Evolutionary conservation across 1,284 basidiomycete genomes (phyloP).

Genomic region (Rhodotorula sp.): DNA sequence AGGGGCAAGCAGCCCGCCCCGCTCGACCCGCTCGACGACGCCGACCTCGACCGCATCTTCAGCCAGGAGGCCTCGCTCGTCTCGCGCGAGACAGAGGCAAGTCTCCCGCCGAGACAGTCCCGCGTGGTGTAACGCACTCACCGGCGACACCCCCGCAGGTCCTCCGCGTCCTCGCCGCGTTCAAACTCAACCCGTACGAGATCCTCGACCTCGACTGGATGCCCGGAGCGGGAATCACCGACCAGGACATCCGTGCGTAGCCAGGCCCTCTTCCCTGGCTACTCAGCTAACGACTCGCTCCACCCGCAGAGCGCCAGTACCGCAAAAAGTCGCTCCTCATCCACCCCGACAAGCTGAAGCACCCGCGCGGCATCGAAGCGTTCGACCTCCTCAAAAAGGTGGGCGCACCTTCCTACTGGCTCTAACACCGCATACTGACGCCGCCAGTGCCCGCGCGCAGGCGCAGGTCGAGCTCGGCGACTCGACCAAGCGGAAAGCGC

Average conservation of each 20-base stretch:
- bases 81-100: conserved; percentile 36
- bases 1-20: not conserved
- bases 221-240: conserved; percentile 46
- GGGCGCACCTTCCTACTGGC: not conserved
- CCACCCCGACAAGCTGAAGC: conserved; percentile 61
- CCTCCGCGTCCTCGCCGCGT: conserved; percentile 56
- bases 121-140: not conserved
- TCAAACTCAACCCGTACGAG: conserved; percentile 62
- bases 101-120: not conserved
- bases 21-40: not conserved
- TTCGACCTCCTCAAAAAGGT: conserved; percentile 62
- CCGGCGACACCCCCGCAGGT: conserved; percentile 49
- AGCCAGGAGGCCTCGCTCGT: conserved; percentile 39
- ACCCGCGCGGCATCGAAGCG: conserved; percentile 57
- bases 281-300: not conserved
- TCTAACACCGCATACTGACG: not conserved
- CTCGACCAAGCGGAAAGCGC: conserved; percentile 46
- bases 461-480: conserved; percentile 50
- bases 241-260: conserved; percentile 52
- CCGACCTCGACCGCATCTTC: conserved; percentile 41
- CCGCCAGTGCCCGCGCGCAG: conserved; percentile 4
- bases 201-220: conserved; percentile 56
- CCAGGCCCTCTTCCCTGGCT: too few species aligned
- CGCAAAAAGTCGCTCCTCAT: conserved; percentile 60
- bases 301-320: conserved; percentile 54